Evolutionary conservation across 208 protist species (phyloP).

Genomic region (Phytomonas francai): DNA sequence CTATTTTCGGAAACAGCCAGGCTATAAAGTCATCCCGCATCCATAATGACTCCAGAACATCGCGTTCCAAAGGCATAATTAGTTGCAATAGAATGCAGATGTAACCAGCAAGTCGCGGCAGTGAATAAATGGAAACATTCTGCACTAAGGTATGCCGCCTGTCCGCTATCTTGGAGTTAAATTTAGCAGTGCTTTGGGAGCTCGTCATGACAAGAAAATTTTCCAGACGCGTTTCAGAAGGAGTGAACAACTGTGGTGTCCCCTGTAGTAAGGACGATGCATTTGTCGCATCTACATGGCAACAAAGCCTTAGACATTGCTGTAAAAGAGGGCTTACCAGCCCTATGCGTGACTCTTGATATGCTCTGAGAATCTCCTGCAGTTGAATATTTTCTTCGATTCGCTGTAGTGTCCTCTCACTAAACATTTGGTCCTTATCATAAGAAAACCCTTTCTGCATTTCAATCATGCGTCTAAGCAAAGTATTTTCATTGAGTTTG

Average conservation of each 20-base stretch:
- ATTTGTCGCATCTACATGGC: slow-evolving; percentile 18
- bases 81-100: slow-evolving; percentile 53
- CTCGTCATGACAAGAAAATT: neutral
- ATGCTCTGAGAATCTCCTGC: slow-evolving; percentile 49
- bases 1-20: slow-evolving; percentile 43
- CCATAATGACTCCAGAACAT: slow-evolving; percentile 62
- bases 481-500: slow-evolving; percentile 27
- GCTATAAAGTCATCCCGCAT: slow-evolving; percentile 62
- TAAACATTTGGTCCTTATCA: slow-evolving; percentile 27
- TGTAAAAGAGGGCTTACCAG: slow-evolving; percentile 60
- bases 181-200: neutral
- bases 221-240: neutral
- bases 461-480: slow-evolving; percentile 71
- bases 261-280: neutral
- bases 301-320: slow-evolving; percentile 47
- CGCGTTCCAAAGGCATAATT: slow-evolving; percentile 36
- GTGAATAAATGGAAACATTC: slow-evolving; percentile 7
- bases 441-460: slow-evolving; percentile 33
- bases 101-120: slow-evolving; percentile 46
- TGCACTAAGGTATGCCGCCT: neutral
- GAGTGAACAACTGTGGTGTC: neutral
- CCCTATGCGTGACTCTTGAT: slow-evolving; percentile 51
- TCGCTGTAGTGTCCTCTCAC: slow-evolving; percentile 21
- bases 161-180: neutral
- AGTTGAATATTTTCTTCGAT: slow-evolving; percentile 29